A percentile compares a stretch with the other conserved stretches of the same genome.
Conservation (phyloP, 768 basidiomycete species). For the Psilocybe sp. region DNA sequence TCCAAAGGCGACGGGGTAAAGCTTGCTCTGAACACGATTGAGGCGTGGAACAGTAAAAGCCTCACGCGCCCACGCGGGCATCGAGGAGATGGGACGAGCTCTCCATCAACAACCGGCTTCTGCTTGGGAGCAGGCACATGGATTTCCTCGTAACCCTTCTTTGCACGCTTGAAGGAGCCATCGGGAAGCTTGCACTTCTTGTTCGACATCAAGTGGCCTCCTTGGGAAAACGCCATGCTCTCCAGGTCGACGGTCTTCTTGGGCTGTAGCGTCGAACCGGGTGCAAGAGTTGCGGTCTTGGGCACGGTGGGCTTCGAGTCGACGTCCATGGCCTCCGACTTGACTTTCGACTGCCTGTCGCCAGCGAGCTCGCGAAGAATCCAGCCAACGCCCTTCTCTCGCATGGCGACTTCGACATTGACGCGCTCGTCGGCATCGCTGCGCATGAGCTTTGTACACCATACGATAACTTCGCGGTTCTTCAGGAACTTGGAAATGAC, state of each 20-base stretch:
- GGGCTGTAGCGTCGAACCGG: slow-evolving; percentile 85
- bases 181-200: slow-evolving; percentile 98
- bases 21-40: slow-evolving; percentile 90
- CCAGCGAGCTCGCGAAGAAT: slow-evolving; percentile 87
- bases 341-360: slow-evolving; percentile 62
- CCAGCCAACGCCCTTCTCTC: slow-evolving; percentile 96
- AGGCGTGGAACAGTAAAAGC: slow-evolving; percentile 83
- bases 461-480: slow-evolving; percentile 94
- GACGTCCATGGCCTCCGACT: slow-evolving; percentile 74
- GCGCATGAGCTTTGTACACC: slow-evolving; percentile 96
- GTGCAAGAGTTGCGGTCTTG: slow-evolving; percentile 82
- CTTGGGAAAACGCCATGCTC: slow-evolving; percentile 93
- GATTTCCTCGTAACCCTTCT: slow-evolving; percentile 98
- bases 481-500: slow-evolving; percentile 88
- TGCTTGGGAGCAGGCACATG: slow-evolving; percentile 93
- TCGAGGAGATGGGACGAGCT: slow-evolving; percentile 67
- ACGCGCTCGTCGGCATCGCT: slow-evolving; percentile 85
- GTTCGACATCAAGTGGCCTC: slow-evolving; percentile 96
- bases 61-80: slow-evolving; percentile 85
- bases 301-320: slow-evolving; percentile 63
- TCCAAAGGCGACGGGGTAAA: slow-evolving; percentile 91
- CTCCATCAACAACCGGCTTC: slow-evolving; percentile 57
- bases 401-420: slow-evolving; percentile 96
- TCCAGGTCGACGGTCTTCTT: slow-evolving; percentile 87
- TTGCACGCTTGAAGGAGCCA: slow-evolving; percentile 93